These are phyloP conservation scores for Beauveria sp. DNA, from an alignment of 2,329 filamentous ascomycete species.

Conservation along the genomic window DNA sequence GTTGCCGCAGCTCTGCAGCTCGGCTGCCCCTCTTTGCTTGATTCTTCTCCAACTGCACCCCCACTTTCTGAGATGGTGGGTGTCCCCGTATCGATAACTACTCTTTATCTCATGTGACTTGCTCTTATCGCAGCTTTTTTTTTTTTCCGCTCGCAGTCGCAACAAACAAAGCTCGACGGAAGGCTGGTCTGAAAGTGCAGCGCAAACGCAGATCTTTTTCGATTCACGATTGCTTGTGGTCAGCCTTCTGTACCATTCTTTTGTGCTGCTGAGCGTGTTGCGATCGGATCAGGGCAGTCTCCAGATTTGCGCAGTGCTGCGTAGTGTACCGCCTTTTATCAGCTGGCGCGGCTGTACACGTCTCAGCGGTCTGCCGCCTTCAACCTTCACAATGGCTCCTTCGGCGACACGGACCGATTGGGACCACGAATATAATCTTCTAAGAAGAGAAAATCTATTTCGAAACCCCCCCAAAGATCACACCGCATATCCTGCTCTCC, in stretches of 20 bases:
- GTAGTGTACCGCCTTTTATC: not conserved
- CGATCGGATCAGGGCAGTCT: not conserved
- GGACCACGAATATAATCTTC: conserved; percentile 79
- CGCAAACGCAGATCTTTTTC: not conserved
- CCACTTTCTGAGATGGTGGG: not conserved
- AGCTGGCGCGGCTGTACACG: not conserved
- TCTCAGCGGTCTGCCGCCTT: not conserved
- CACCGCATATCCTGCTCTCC: conserved; percentile 79
- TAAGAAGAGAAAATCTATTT: conserved; percentile 83
- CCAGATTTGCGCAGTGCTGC: not conserved
- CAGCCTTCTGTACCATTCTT: not conserved
- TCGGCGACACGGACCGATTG: conserved; percentile 61
- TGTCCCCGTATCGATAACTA: conserved; percentile 6
- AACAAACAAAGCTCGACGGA: conserved; percentile 1
- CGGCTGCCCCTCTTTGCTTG: not conserved
- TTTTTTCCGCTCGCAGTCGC: not conserved
- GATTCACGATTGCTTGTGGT: not conserved
- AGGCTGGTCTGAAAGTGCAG: not conserved
- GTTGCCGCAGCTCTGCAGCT: not conserved
- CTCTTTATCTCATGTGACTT: conserved; percentile 10
- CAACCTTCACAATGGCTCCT: conserved; percentile 40
- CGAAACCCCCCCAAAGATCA: conserved; percentile 79
- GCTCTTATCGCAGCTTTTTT: conserved; percentile 12
- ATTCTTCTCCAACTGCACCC: not conserved
- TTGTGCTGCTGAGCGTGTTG: not conserved